A percentile compares a stretch with the other conserved stretches of the same genome.
Evolutionary conservation across 352 stramenopile genomes (phyloP).

Genomic region (Nothophytophthora sp.): DNA sequence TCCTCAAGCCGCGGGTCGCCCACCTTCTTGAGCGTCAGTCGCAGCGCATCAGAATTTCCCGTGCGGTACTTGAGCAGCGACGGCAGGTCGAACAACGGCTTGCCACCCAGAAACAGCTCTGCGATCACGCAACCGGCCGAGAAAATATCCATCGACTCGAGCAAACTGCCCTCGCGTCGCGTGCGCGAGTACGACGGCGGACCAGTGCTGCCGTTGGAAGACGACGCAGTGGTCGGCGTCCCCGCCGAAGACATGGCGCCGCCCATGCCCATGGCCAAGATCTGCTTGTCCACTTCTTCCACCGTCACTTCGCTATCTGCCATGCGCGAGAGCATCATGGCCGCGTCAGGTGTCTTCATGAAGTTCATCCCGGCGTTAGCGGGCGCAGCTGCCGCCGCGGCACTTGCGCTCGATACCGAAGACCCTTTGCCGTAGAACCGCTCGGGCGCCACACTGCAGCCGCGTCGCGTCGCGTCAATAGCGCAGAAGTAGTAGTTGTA

Average conservation of each 20-base stretch:
- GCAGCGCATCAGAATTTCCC: constrained; percentile 68
- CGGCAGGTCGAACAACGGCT: constrained; percentile 94
- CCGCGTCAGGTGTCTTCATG: constrained; percentile 51
- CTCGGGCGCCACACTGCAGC: constrained; percentile 97
- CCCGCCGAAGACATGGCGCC: constrained; percentile 16
- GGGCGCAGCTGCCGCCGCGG: constrained; percentile 13
- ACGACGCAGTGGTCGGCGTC: constrained; percentile 21
- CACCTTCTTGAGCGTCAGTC: constrained; percentile 92
- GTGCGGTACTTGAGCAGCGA: constrained; percentile 89
- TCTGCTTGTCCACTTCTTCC: constrained; percentile 78
- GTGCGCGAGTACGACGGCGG: constrained; percentile 40
- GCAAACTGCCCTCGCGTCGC: constrained; percentile 61
- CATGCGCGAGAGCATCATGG: constrained; percentile 69
- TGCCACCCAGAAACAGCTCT: constrained; percentile 96
- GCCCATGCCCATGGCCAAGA: constrained; percentile 57
- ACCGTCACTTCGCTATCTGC: constrained; percentile 68
- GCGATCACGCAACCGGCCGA: constrained; percentile 97
- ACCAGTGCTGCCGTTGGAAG: constrained; percentile 19
- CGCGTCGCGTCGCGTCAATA: constrained; percentile 82
- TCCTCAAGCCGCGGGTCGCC: constrained; percentile 89
- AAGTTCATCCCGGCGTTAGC: constrained; percentile 16
- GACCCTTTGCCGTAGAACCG: constrained; percentile 54
- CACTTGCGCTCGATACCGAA: constrained; percentile 1
- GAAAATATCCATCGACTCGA: constrained; percentile 98
- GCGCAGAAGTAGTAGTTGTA: constrained; percentile 96